Base-by-base conservation (phyloP, 2,329 filamentous ascomycete species). In the Leptodontidium sp. region DNA sequence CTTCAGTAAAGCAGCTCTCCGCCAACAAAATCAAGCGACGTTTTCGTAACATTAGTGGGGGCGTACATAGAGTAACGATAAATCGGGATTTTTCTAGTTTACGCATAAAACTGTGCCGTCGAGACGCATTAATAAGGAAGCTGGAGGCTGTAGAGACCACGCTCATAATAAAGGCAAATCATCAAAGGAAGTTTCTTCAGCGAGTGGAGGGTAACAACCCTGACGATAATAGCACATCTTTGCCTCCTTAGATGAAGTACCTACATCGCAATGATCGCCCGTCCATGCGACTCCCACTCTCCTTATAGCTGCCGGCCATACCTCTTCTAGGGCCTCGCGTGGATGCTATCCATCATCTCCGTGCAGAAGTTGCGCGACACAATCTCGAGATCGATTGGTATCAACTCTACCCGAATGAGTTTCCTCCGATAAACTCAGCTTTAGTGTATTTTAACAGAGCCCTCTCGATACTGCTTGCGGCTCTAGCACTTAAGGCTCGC, bases 361-460 rank as follows among this genome's bases (percentile, higher is more conserved):
- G 94, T 4, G 88, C 90, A 72, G 91, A 98, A 79, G 80, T 98
- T n/a, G n/a, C n/a, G n/a, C n/a, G n/a, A n/a, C n/a, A n/a, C n/a
- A n/a, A n/a, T n/a, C n/a, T n/a, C n/a, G 93, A 98, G 78, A 97
- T 98, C 62, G 93, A 97, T 74, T 83, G 90, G 53, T 94, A 98
- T 73, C 94, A 98, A 78, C 85, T 89, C 61, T 85, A 95, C 63
- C 90, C 91, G 0, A 93, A 97, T 72, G 89, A 91, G 2, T 98
- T 93, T 70, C 93, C 94, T 0, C 81, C 93, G 55, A 94, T 97
- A 92, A 97, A 92, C 76, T 97, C 94, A 0, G 94, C 94, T 0
- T 98, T 98, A 75, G 92, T 98, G 70, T 94, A 98, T 77, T 98
- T 98, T 84, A 97, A 98, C 77, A 91, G 97, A 76, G 94, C 97